Evolutionary conservation across 371 early-diverging fungal species (phyloP).

Genomic region (Gilbertella persicaria): DNA sequence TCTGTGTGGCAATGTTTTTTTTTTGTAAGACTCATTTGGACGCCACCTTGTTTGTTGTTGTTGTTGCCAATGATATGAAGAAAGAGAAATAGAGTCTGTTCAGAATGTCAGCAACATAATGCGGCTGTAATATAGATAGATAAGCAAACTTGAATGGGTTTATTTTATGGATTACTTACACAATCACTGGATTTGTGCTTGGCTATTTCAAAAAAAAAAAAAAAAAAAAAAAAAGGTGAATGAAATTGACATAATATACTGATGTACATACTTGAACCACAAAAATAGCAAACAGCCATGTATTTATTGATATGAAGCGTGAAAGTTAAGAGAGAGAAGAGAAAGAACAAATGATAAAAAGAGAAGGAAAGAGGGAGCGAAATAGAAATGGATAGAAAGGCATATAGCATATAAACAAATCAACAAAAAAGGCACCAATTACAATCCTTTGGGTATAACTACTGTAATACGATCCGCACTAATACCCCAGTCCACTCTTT

Average conservation of each 20-base stretch:
- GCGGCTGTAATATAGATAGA: not conserved
- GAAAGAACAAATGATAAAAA: not conserved
- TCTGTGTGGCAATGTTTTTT: no score
- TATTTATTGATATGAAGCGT: not conserved
- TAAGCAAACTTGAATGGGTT: not conserved
- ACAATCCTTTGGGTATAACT: conserved; percentile 60
- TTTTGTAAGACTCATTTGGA: not conserved
- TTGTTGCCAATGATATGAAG: not conserved
- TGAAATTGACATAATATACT: not conserved
- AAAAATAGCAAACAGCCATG: conserved; percentile 14
- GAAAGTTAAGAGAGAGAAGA: not conserved
- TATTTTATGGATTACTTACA: conserved; percentile 4
- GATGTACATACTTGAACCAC: conserved; percentile 18
- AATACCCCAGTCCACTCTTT: conserved; percentile 52
- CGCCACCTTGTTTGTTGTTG: not conserved
- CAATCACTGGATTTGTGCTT: conserved; percentile 25
- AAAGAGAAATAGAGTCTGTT: not conserved
- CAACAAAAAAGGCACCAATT: conserved; percentile 4
- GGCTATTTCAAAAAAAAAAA: conserved; percentile 1
- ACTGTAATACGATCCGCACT: conserved; percentile 57
- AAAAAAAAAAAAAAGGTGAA: not conserved
- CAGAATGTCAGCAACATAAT: not conserved
- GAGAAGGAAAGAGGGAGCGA: not conserved
- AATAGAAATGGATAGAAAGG: not conserved
- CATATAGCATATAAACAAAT: not conserved